Evolutionary conservation across 2,329 filamentous ascomycete genomes (phyloP).

Genomic region (Ophiostoma angusticollis): DNA sequence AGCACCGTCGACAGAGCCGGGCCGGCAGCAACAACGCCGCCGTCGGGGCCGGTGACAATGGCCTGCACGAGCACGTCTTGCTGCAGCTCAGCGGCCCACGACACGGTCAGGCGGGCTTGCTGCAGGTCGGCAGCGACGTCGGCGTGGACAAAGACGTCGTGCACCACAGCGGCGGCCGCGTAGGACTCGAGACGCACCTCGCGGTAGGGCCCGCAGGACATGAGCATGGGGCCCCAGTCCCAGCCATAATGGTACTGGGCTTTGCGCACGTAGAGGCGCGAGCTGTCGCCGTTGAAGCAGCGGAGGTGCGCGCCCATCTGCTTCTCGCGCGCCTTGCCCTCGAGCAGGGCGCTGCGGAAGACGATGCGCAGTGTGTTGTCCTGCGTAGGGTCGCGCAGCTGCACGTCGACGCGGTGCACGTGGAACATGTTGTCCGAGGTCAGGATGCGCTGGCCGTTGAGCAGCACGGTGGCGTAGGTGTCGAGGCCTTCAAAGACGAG

Average conservation of each 20-base stretch:
- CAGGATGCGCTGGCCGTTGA: constrained; percentile 42
- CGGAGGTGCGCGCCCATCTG: constrained; percentile 10
- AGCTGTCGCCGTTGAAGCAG: constrained; percentile 5
- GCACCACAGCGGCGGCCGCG: constrained; percentile 31
- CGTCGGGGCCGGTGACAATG: background rate
- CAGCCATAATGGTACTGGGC: constrained; percentile 60
- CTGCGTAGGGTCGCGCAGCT: constrained; percentile 12
- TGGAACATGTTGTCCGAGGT: constrained; percentile 52
- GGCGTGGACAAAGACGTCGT: constrained; percentile 14
- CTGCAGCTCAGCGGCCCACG: background rate
- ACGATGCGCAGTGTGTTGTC: constrained; percentile 40
- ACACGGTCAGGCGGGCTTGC: background rate
- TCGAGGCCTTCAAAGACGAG: constrained; percentile 52
- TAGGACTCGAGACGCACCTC: constrained; percentile 55
- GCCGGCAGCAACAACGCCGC: too few relatives aligned
- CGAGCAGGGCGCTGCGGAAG: constrained; percentile 36
- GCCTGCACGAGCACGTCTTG: background rate
- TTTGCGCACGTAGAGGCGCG: constrained; percentile 35
- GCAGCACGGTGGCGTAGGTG: constrained; percentile 45
- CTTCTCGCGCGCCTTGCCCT: constrained; percentile 13
- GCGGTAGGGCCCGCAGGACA: constrained; percentile 54
- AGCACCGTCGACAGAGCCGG: too few relatives aligned
- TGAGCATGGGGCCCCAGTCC: constrained; percentile 56
- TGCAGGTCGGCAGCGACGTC: background rate
- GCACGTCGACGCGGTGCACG: constrained; percentile 41